phyloP scores from a whole-genome alignment of 2,329 filamentous ascomycete genomes.

The Fusarium piperis region DNA sequence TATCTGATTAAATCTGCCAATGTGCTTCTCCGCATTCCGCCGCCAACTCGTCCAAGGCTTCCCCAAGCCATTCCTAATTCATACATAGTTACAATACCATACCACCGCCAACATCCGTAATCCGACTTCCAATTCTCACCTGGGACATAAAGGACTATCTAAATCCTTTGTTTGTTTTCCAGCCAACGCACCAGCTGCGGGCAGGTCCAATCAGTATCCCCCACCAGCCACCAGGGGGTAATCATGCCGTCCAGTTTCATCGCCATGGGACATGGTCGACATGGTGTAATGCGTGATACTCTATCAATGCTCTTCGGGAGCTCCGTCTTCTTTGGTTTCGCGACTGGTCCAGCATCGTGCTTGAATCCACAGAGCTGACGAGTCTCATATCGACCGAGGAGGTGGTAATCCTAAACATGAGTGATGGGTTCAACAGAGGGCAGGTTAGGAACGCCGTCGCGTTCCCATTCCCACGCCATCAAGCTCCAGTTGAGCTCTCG shows the following conservation, averaged over 20 bases:
- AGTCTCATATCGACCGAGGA: conserved; percentile 51
- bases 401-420: conserved; percentile 61
- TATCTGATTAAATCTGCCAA: conserved; percentile 17
- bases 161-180: conserved; percentile 57
- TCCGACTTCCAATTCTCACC: conserved; percentile 35
- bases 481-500: conserved; percentile 88
- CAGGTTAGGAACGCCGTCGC: conserved; percentile 51
- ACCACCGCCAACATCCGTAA: conserved; percentile 24
- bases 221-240: conserved; percentile 13
- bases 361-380: conserved; percentile 33
- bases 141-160: conserved; percentile 59
- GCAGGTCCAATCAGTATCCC: conserved; percentile 33
- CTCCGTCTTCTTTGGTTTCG: conserved; percentile 16
- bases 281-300: conserved; percentile 23
- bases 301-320: conserved; percentile 24
- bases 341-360: conserved; percentile 5
- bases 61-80: conserved; percentile 37
- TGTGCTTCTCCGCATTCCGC: conserved; percentile 15
- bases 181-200: conserved; percentile 40
- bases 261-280: conserved; percentile 12
- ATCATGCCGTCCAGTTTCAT: conserved; percentile 13
- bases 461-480: conserved; percentile 80
- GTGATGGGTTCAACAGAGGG: conserved; percentile 58
- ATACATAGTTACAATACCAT: conserved; percentile 38
- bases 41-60: conserved; percentile 25